Conservation (phyloP, 805 yeast species). For the Ogataea pignaliae region DNA sequence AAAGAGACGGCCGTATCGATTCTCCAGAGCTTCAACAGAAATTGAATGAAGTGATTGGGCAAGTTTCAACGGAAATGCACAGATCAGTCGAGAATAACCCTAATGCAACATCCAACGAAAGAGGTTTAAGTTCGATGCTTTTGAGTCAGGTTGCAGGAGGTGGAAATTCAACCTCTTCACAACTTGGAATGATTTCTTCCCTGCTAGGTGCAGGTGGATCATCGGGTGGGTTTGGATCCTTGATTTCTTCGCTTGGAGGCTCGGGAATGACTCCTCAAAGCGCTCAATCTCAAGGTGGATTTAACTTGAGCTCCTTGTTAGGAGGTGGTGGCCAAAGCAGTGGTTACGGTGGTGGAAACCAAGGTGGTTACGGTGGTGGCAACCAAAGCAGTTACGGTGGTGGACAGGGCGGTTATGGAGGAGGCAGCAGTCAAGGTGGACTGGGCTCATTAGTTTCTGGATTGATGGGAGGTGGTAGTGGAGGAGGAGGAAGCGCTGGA, state of each 20-base stretch:
- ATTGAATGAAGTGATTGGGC: conserved; percentile 17
- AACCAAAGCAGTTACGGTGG: conserved; percentile 8
- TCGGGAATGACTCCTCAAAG: too few relatives aligned
- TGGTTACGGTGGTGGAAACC: conserved; percentile 19
- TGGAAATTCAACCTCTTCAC: conserved; percentile 19
- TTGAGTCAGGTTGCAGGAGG: conserved; percentile 20
- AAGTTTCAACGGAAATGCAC: conserved; percentile 21
- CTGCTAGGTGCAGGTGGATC: too few relatives aligned
- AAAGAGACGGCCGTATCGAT: conserved; percentile 27
- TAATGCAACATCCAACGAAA: conserved; percentile 21
- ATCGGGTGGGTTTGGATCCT: too few relatives aligned
- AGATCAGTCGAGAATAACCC: conserved; percentile 20
- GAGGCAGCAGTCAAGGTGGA: conserved; percentile 18
- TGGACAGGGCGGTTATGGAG: conserved; percentile 13
- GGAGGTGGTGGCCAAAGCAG: conserved; percentile 13
- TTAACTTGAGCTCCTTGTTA: conserved; percentile 19
- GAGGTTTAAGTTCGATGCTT: conserved; percentile 25
- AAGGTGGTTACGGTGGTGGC: conserved; percentile 11
- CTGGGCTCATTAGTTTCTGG: conserved; percentile 1
- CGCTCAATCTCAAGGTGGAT: neutral
- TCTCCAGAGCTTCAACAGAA: conserved; percentile 29
- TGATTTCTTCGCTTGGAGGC: too few relatives aligned
- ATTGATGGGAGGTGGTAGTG: neutral
- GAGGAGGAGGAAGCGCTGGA: conserved; percentile 3
- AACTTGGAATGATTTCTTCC: conserved; percentile 17